Evolutionary conservation across 1,284 basidiomycete species (phyloP), one percentile per base, ranked within the genome.

Genomic region (Takashimella koratensis): DNA sequence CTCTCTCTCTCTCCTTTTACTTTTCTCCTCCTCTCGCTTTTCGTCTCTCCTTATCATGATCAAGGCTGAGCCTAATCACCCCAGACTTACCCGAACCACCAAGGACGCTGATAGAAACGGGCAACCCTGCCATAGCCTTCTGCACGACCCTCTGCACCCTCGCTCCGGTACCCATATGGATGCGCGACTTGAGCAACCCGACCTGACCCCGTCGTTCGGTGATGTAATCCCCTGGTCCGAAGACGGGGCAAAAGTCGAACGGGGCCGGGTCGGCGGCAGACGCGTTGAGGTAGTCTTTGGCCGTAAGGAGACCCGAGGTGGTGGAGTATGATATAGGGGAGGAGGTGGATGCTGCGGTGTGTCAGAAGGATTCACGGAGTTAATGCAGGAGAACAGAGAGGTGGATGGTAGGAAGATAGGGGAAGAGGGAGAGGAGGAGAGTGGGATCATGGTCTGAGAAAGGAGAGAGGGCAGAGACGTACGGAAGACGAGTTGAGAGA

Each of bases 221-320:
- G 45, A 96, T 78, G 43, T 81, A 80, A 73, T 96, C 93, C 2
- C 83, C 83, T 12, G 87, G 85, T 2, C 90, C 89, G 71, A 88
- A 89, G 2, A 84, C 81, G 0, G 93, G 92, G 70, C 93, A 97
- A 74, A 97, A 97, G 0, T 81, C 78, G 73, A 97, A 97, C 0
- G 93, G 92, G 56, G 84, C 85, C 6, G 82, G 79, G 49, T 85
- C 82, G 21, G 68, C 77, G 65, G 47, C 57, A 20, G 76, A 77
- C 43, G 74, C 73, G 60, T 79, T 79, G 51, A 79, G 65, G 57
- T 78, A 78, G 57, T 79, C 75, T 42, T 41, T 26, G 10, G 58
- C 43, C 4, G 54, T 56, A 6, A 56, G 52, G 19, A 56, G 58
- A 11, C 54, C 52, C 2, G 52, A 45, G 23, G 52, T 42, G 19